Evolutionary conservation across 352 stramenopile genomes (phyloP).

Genomic region (Lagenidium giganteum): DNA sequence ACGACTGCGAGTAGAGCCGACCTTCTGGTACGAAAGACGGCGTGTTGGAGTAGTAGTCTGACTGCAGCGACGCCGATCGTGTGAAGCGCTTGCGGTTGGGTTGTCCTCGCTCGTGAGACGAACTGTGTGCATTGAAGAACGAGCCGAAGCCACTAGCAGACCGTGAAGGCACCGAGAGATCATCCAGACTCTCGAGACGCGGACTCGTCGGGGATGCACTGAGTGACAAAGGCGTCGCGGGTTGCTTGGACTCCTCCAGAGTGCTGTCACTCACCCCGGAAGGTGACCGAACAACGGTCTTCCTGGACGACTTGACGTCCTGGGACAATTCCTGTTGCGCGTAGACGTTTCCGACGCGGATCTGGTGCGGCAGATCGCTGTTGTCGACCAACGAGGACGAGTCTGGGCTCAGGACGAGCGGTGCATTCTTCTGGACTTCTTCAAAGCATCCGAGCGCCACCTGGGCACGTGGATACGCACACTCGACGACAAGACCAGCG

Average conservation of each 20-base stretch:
- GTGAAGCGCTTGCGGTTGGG: conserved; percentile 67
- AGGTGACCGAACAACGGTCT: conserved; percentile 71
- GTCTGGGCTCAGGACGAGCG: background rate
- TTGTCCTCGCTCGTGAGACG: conserved; percentile 21
- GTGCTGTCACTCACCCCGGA: background rate
- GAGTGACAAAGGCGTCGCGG: too few species aligned
- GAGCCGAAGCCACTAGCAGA: background rate
- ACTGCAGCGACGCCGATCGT: conserved; percentile 67
- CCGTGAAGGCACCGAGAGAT: too few species aligned
- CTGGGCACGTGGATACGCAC: conserved; percentile 41
- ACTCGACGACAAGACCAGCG: conserved; percentile 73
- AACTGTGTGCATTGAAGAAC: background rate
- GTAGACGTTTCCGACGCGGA: conserved; percentile 46
- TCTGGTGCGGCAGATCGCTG: conserved; percentile 2
- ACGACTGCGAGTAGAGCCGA: conserved; percentile 5
- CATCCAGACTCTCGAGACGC: too few species aligned
- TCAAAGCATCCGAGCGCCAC: conserved; percentile 72
- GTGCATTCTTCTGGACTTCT: conserved; percentile 31
- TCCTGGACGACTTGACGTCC: conserved; percentile 74
- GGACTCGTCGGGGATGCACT: too few species aligned
- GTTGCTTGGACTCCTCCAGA: background rate
- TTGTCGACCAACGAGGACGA: conserved; percentile 6
- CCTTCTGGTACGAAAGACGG: conserved; percentile 12
- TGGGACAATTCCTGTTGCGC: conserved; percentile 51
- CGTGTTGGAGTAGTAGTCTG: conserved; percentile 60